Evolutionary conservation across 2,329 filamentous ascomycete species (phyloP), one percentile per base, ranked within the genome.

Genomic region (Byssoonygena ceratinophila): DNA sequence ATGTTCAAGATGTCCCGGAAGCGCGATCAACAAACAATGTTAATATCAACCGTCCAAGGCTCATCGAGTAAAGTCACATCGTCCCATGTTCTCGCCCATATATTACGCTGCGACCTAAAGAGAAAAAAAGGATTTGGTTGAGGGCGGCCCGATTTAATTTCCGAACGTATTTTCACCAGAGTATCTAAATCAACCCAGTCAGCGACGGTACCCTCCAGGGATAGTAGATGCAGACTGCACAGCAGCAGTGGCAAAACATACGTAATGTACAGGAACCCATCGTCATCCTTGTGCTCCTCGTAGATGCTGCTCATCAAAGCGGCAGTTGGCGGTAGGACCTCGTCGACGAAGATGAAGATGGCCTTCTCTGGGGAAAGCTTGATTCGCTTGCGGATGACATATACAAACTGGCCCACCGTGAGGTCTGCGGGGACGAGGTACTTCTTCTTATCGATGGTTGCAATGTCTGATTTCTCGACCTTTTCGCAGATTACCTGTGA

Each of bases 381-480:
- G 77, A 98, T 98, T 68, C 92, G 86, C 82, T 98, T 98, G 71
- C 92, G 89, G 75, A 98, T 98, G 60, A 98, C 92, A 74, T 98
- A 98, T 76, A 98, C 92, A 70, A 98, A 96, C 83, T 98, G 92
- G 65, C 92, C 92, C 59, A 98, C 92, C 58, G 92, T 98, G 68
- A 98, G 82, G 69, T 98, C 92, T 63, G 92, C 89, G 12, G 92
- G 92, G 25, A 98, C 92, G 46, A 98, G 81, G 68, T 98, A 98
- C 78, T 98, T 98, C 83, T 98, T 98, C 84, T 98, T 98, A 76
- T 98, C 92, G 79, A 98, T 98, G 61, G 92, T 97, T 56, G 92
- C 92, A 64, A 98, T 98, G 70, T 98, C 92, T 57, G 87, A 94
- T 77, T 96, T 97, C 76, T 98, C 92, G 63, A 97, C 91, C 79